These are phyloP conservation scores for Gossypium arboreum DNA, from an alignment of 345 rosid species.

Conservation along the genomic window DNA sequence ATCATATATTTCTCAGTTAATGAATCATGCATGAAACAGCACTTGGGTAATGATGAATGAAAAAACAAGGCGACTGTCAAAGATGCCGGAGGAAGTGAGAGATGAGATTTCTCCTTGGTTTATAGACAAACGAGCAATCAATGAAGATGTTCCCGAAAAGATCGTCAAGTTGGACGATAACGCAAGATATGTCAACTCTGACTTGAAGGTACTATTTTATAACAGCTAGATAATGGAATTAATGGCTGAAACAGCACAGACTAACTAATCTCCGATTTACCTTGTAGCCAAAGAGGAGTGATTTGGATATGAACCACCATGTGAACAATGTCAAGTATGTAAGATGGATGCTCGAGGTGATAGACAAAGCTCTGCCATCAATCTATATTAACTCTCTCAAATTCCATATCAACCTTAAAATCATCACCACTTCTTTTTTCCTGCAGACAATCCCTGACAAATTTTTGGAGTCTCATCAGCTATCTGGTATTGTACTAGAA, in stretches of 20 bases:
- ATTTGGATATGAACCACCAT: slow-evolving; percentile 71
- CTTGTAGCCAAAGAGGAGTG: slow-evolving; percentile 53
- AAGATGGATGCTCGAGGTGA: slow-evolving; percentile 79
- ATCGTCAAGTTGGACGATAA: slow-evolving; percentile 47
- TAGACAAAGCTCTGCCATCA: background rate
- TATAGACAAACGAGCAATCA: slow-evolving; percentile 52
- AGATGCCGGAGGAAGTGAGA: slow-evolving; percentile 64
- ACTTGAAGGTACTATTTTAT: slow-evolving; percentile 38
- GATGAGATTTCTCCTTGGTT: slow-evolving; percentile 68
- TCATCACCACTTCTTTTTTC: background rate
- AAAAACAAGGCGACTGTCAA: slow-evolving; percentile 59
- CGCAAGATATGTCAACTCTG: slow-evolving; percentile 48
- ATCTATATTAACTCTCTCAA: background rate
- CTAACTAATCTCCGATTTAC: background rate
- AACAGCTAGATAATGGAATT: slow-evolving; percentile 37
- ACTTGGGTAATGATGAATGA: slow-evolving; percentile 79
- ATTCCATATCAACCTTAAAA: slow-evolving; percentile 22
- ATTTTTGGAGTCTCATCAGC: slow-evolving; percentile 45
- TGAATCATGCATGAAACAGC: slow-evolving; percentile 29
- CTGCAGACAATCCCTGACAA: slow-evolving; percentile 52
- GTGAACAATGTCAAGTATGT: slow-evolving; percentile 73
- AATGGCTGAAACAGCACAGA: slow-evolving; percentile 27
- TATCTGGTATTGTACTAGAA: slow-evolving; percentile 38
- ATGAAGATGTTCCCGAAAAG: slow-evolving; percentile 51
- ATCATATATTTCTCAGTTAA: slow-evolving; percentile 20